Base-by-base conservation (phyloP, 805 yeast species). In the Dipodascus albidus region DNA sequence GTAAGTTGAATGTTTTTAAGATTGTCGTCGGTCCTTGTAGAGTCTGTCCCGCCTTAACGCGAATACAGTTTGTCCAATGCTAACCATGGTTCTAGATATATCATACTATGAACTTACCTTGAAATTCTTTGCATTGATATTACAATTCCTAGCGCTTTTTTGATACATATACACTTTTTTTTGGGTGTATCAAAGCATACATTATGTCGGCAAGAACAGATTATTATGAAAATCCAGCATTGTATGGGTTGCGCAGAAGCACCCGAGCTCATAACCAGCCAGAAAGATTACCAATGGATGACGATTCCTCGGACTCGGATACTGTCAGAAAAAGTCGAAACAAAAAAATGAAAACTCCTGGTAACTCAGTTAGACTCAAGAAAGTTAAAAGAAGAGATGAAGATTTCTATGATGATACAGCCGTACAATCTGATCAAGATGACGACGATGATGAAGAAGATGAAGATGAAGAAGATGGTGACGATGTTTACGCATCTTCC, bases 211-310 rank as follows among this genome's bases (percentile, higher is more conserved):
- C 44, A 38, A 38, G 44, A 38, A 17, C 44, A 22, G 49, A 47
- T 47, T 59, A 52, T 50, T 62, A 60, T 20, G 55, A 58, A 14
- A 58, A 62, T 56, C 72, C 76, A 6, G 73, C 68, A 59, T 67
- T 72, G 23, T 72, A 71, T 55, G 76, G 76, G 14, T 63, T 73
- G 33, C 64, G 76, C 19, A 64, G 76, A 44, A 65, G 71, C 51
- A 61, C 67, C 9, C 64, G 74, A n/a, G 59, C 67, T 8, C 70
- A 66, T 53, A 52, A 53, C 1, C 64, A 62, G 6, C 70, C 69
- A 1, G 66, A 65, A 19, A 47, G 65, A 48, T 61, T 52, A 47
- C 19, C 35, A 50, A 57, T 47, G 41, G 51, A 53, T 38, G 47
- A 53, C 17, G 60, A 58, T 23, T 58, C 59, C 54, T 57, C 54